Base-by-base conservation (phyloP, 306 rosid species). In the Arachis hypogaea region DNA sequence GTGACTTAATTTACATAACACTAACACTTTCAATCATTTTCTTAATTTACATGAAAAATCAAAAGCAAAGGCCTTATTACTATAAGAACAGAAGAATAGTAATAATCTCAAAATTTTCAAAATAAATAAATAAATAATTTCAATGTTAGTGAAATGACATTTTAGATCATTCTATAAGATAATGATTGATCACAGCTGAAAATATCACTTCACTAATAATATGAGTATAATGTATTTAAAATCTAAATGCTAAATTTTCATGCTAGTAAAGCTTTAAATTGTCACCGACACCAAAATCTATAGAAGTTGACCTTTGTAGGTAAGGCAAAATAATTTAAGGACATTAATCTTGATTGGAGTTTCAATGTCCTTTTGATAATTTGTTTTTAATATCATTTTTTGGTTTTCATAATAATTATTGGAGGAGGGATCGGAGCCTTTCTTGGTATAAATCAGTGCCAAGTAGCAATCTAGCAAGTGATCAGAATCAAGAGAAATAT, bases 211-310 rank as follows among this genome's bases (percentile, higher is more conserved):
- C 38, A 33, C 3, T 33, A 33, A 33, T 33, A 33, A 33, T 33
- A 33, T 33, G 38, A 33, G 38, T 4, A 33, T 33, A 33, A 33
- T 33, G 38, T 33, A 33, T 33, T 3, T 33, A 33, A 33, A 33
- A 33, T 33, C 38, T 33, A 33, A 33, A 33, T 33, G 38, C 38
- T 33, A 2, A 33, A 33, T 33, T 33, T 43, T 10, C 40, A 56
- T 44, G 43, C 16, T 51, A 49, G 14, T 4, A 50, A 3, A 4
- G 29, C 29, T 78, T 64, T 71, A 52, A 18, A 22, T 30, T 11
- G 28, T 10, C 50, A 47, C 29, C 5, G n/a, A n/a, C 66, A 9
- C 47, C 68, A 49, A 61, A 71, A 52, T 73, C 45, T 54, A 16
- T 3, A 41, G 1, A 61, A 33, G 7, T 62, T 54, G 50, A 62